Evolutionary conservation across 495 filamentous ascomycete species (phyloP).

Genomic region (Clohesyomyces aquaticus): DNA sequence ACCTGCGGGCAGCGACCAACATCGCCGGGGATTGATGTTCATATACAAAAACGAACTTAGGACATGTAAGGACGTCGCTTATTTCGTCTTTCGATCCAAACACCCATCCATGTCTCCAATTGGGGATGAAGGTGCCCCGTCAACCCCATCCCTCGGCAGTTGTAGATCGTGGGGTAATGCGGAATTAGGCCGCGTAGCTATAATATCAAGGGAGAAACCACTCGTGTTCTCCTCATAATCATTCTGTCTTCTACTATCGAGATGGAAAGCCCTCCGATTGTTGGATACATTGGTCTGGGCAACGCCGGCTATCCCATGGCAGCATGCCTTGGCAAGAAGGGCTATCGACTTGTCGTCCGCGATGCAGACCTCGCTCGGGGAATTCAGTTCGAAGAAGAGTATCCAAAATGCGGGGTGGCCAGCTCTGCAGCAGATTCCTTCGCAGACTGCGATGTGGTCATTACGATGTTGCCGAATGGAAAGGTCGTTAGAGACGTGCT

Average conservation of each 20-base stretch:
- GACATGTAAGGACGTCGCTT: background rate
- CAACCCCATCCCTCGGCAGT: background rate
- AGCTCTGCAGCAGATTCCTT: conserved; percentile 32
- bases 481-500: conserved; percentile 42
- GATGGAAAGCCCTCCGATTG: conserved; percentile 11
- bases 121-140: background rate
- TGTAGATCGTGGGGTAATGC: conserved; percentile 32
- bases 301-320: conserved; percentile 44
- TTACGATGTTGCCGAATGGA: conserved; percentile 45
- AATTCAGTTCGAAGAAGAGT: conserved; percentile 35
- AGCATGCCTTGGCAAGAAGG: conserved; percentile 41
- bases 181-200: conserved; percentile 20
- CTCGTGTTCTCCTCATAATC: background rate
- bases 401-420: conserved; percentile 29
- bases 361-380: conserved; percentile 38
- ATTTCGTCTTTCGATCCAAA: too few species aligned
- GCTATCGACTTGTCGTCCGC: conserved; percentile 41
- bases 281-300: conserved; percentile 44
- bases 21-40: too few species aligned
- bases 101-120: background rate
- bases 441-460: conserved; percentile 39
- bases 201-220: background rate
- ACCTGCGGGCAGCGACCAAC: too few species aligned
- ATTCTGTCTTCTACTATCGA: background rate
- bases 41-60: too few species aligned